phyloP scores from a whole-genome alignment of 2,329 filamentous ascomycete genomes.

The Hypoxylon sp. region DNA sequence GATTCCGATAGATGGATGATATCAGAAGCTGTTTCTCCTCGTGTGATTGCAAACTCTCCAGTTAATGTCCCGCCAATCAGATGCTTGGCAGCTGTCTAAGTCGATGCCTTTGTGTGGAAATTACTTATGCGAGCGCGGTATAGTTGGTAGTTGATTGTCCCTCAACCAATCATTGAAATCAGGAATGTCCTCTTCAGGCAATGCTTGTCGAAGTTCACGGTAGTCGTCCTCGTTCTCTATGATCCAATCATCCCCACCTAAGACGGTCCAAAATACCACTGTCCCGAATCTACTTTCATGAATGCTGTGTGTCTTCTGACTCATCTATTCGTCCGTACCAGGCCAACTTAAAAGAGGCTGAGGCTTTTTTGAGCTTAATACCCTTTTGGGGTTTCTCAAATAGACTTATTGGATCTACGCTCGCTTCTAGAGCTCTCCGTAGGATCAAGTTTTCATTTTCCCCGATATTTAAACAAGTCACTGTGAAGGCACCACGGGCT shows the following conservation, averaged over 20 bases:
- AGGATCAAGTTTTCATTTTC: not conserved
- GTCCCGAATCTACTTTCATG: not conserved
- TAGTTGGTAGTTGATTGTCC: not conserved
- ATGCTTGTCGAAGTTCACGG: not conserved
- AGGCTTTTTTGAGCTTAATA: not conserved
- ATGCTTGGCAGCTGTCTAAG: not conserved
- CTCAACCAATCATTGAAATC: not conserved
- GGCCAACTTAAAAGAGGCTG: constrained; percentile 6
- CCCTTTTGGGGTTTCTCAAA: not conserved
- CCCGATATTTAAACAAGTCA: not conserved
- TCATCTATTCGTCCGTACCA: not conserved
- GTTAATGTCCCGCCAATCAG: not conserved
- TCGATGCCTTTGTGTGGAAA: not conserved
- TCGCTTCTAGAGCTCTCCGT: not conserved
- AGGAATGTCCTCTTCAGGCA: not conserved
- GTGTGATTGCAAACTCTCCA: not conserved
- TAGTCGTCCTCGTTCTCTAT: not conserved
- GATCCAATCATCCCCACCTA: not conserved
- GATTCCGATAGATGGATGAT: not conserved
- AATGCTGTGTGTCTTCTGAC: not conserved
- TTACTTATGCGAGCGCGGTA: not conserved
- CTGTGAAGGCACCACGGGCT: not conserved
- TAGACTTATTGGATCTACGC: not conserved
- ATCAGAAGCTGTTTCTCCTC: not conserved
- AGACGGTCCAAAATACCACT: too few species aligned